A percentile compares a stretch with the other conserved stretches of the same genome.
phyloP scores from a whole-genome alignment of 2,329 filamentous ascomycete species.

The Aschersonia sp. region DNA sequence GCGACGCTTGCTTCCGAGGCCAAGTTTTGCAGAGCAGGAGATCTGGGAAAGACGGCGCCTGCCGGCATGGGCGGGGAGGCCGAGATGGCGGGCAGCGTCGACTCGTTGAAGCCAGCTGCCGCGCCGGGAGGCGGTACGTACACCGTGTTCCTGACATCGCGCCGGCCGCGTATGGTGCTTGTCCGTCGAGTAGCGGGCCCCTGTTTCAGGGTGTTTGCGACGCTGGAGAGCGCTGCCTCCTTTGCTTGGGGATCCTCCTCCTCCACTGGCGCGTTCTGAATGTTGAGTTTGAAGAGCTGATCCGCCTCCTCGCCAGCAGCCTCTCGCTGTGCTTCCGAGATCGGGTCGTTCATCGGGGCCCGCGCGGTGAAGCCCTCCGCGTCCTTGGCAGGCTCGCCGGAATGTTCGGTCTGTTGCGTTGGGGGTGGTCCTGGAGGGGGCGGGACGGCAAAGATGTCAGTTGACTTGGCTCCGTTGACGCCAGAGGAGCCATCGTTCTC shows the following conservation, averaged over 20 bases:
- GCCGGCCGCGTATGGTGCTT: conserved; percentile 71
- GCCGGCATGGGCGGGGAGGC: conserved; percentile 6
- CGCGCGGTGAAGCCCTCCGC: conserved; percentile 67
- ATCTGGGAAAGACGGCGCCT: conserved; percentile 10
- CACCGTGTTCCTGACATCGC: conserved; percentile 85
- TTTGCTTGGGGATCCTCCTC: conserved; percentile 65
- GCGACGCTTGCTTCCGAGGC: conserved; percentile 48
- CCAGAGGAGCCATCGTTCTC: conserved; percentile 16
- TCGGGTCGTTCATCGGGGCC: conserved; percentile 44
- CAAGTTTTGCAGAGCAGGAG: conserved; percentile 37
- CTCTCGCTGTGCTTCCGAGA: conserved; percentile 60
- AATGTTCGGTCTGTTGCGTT: conserved; percentile 23
- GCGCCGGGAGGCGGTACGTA: conserved; percentile 44
- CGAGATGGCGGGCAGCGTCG: conserved; percentile 1
- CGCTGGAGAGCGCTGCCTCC: conserved; percentile 58
- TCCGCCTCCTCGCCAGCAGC: conserved; percentile 40
- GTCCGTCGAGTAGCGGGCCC: conserved; percentile 52
- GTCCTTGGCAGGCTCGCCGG: conserved; percentile 37
- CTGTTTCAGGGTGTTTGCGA: conserved; percentile 57
- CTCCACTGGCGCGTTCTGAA: conserved; percentile 61
- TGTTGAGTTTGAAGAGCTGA: conserved; percentile 66
- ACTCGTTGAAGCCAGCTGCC: not conserved
- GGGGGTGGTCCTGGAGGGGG: conserved; percentile 38
- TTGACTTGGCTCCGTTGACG: conserved; percentile 31
- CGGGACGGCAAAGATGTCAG: conserved; percentile 35